Evolutionary conservation across 768 basidiomycete genomes (phyloP).

Genomic region (Gyrodon lividus): DNA sequence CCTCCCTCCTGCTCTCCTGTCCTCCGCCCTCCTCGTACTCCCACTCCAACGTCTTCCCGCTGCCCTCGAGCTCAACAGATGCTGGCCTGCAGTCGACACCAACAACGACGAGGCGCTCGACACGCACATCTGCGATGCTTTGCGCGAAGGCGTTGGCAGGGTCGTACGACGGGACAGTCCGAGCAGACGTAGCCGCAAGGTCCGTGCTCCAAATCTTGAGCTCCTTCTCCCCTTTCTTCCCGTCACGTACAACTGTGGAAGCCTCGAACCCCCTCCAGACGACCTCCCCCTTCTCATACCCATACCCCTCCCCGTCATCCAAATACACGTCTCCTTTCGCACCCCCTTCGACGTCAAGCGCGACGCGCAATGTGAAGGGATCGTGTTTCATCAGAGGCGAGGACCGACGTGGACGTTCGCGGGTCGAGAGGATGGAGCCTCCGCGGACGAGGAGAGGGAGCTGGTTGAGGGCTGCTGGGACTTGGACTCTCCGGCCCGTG

Average conservation of each 20-base stretch:
- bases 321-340: constrained; percentile 90
- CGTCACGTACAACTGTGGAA: constrained; percentile 35
- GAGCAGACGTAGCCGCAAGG: constrained; percentile 55
- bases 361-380: constrained; percentile 89
- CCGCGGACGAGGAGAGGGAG: constrained; percentile 88
- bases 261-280: constrained; percentile 80
- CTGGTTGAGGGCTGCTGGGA: constrained; percentile 77
- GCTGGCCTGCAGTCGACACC: constrained; percentile 66
- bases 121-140: constrained; percentile 60
- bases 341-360: constrained; percentile 54
- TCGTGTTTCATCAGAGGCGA: constrained; percentile 88
- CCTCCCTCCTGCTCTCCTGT: constrained; percentile 38
- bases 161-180: constrained; percentile 48
- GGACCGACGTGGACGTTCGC: constrained; percentile 83
- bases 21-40: constrained; percentile 57
- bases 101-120: constrained; percentile 80
- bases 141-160: constrained; percentile 66
- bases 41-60: constrained; percentile 58
- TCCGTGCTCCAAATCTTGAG: constrained; percentile 52
- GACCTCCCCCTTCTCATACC: constrained; percentile 72
- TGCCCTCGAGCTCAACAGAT: constrained; percentile 48
- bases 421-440: constrained; percentile 84
- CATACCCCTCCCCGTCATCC: constrained; percentile 88
- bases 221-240: constrained; percentile 34
- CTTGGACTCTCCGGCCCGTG: constrained; percentile 65